Percentiles rank a stretch among this genome's conserved stretches.
Evolutionary conservation across 1,284 basidiomycete species (phyloP).

Genomic region (Cutaneotrichosporon cutaneum): DNA sequence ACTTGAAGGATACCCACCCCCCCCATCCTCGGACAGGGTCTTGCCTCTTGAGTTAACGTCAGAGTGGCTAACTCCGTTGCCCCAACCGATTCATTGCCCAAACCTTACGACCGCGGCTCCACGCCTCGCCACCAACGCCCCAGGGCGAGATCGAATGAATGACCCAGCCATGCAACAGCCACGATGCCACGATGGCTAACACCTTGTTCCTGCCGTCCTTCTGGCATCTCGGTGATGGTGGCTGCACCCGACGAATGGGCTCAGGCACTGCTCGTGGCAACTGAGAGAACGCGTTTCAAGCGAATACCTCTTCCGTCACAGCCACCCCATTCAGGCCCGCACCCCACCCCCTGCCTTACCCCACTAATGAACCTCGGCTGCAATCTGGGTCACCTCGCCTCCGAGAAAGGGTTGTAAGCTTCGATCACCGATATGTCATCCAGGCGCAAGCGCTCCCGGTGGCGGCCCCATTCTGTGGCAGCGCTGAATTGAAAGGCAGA

Average conservation of each 20-base stretch:
- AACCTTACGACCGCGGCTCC: background rate
- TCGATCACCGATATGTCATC: background rate
- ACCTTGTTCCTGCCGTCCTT: background rate
- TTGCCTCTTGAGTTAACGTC: background rate
- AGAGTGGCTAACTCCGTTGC: background rate
- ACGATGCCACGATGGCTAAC: background rate
- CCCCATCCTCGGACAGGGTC: background rate
- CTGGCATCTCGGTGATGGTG: background rate
- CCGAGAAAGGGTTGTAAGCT: background rate
- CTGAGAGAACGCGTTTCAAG: background rate
- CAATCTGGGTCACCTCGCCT: background rate
- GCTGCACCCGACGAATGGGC: background rate
- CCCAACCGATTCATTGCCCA: background rate
- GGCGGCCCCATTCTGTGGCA: background rate
- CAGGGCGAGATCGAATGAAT: background rate
- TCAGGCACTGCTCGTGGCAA: background rate
- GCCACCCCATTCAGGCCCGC: background rate
- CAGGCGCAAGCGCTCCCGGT: background rate
- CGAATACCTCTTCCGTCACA: background rate
- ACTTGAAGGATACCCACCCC: background rate
- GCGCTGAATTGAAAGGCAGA: background rate
- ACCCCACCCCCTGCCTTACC: background rate
- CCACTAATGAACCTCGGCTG: background rate
- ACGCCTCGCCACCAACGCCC: background rate
- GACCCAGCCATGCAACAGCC: background rate